These are phyloP conservation scores for Cladochytrium replicatum DNA, from an alignment of 192 early-diverging fungal species.

Conservation along the genomic window DNA sequence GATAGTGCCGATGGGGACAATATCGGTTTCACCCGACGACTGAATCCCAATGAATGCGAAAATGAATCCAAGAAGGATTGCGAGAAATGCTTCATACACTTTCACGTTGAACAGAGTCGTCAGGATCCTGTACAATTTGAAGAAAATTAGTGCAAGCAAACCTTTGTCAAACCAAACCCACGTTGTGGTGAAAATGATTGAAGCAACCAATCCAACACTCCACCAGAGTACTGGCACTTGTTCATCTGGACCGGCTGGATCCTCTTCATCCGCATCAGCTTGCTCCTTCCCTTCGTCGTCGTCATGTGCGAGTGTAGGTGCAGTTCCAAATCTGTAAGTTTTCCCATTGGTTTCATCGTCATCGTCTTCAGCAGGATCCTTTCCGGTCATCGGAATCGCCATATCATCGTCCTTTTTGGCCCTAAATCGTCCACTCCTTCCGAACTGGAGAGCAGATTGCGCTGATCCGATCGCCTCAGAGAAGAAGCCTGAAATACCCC, in stretches of 20 bases:
- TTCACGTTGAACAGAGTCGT: slow-evolving; percentile 60
- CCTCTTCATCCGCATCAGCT: slow-evolving; percentile 21
- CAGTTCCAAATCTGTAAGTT: too few species aligned
- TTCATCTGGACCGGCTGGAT: slow-evolving; percentile 32
- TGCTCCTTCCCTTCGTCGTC: too few species aligned
- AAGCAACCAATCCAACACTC: slow-evolving; percentile 47
- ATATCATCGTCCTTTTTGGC: too few species aligned
- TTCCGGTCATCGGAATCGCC: too few species aligned
- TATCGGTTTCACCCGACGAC: slow-evolving; percentile 74
- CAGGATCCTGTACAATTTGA: slow-evolving; percentile 45
- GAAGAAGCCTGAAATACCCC: slow-evolving; percentile 21
- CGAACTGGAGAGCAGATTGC: too few species aligned
- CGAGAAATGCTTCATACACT: slow-evolving; percentile 53
- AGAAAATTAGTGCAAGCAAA: slow-evolving; percentile 42
- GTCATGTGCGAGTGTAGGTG: too few species aligned
- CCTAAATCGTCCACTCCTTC: too few species aligned
- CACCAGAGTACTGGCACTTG: slow-evolving; percentile 50
- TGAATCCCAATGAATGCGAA: slow-evolving; percentile 71
- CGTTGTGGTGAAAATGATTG: slow-evolving; percentile 38
- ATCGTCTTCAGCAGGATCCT: too few species aligned
- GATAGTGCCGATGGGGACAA: slow-evolving; percentile 73
- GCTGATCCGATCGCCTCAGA: not conserved
- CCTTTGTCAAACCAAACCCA: slow-evolving; percentile 56
- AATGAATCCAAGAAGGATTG: slow-evolving; percentile 61
- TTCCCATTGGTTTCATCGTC: too few species aligned